A percentile compares a stretch with the other conserved stretches of the same genome.
These are phyloP conservation scores for Pythium apleroticum DNA, from an alignment of 352 stramenopile genomes.

Conservation along the genomic window DNA sequence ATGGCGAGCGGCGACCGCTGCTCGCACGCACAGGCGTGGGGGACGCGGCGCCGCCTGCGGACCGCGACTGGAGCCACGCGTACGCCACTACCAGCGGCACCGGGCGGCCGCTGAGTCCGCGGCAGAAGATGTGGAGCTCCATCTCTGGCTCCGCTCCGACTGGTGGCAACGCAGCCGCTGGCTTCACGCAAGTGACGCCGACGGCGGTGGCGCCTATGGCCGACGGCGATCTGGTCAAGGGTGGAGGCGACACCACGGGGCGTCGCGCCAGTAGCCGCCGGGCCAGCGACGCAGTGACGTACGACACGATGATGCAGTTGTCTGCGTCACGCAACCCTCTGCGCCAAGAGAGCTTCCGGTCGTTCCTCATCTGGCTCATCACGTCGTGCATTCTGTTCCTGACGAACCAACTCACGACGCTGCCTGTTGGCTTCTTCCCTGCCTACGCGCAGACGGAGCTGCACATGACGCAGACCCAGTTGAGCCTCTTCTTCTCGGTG, in stretches of 20 bases:
- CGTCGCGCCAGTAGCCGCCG: conserved; percentile 23
- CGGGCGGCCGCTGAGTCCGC: conserved; percentile 7
- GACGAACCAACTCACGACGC: conserved; percentile 71
- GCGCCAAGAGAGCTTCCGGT: conserved; percentile 40
- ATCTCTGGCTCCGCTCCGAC: not conserved
- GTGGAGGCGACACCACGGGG: not conserved
- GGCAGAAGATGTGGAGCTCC: conserved; percentile 23
- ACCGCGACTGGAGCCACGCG: conserved; percentile 9
- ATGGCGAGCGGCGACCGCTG: conserved; percentile 24
- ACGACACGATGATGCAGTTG: conserved; percentile 63
- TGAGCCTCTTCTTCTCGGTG: conserved; percentile 72
- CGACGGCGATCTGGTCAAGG: not conserved
- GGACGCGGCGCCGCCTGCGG: not conserved
- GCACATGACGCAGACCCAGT: conserved; percentile 42
- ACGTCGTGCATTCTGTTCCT: conserved; percentile 62
- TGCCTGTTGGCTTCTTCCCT: conserved; percentile 77
- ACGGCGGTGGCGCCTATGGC: not conserved
- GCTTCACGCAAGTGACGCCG: conserved; percentile 8
- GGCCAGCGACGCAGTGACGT: conserved; percentile 39
- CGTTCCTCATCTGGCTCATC: conserved; percentile 47
- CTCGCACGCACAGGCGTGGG: not conserved
- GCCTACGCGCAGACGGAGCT: conserved; percentile 48
- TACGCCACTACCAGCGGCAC: conserved; percentile 12
- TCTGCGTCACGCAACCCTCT: conserved; percentile 56
- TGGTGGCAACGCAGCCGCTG: not conserved